Percentiles rank a stretch among this genome's conserved stretches.
phyloP scores from a whole-genome alignment of 331 rosid genomes.

The Arachis monticola region DNA sequence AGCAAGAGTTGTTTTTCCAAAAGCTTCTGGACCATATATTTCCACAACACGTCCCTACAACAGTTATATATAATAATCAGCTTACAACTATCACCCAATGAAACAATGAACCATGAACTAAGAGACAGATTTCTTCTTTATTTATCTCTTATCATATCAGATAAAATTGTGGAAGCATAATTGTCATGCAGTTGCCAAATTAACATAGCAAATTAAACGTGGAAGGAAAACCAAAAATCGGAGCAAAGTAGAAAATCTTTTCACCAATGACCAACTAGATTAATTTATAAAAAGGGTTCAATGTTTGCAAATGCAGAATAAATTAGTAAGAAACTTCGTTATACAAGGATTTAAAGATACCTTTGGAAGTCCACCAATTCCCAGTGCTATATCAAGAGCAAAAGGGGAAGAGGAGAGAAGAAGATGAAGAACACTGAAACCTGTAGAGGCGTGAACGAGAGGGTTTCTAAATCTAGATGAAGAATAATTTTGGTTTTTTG shows the following conservation, averaged over 20 bases:
- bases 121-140: background rate
- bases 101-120: slow-evolving; percentile 12
- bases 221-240: slow-evolving; percentile 10
- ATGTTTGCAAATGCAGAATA: slow-evolving; percentile 23
- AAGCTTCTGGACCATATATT: slow-evolving; percentile 92
- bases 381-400: slow-evolving; percentile 84
- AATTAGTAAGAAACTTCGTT: slow-evolving; percentile 23
- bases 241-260: background rate
- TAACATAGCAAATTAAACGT: slow-evolving; percentile 13
- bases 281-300: background rate
- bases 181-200: background rate
- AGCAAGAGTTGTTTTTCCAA: slow-evolving; percentile 90
- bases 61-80: slow-evolving; percentile 33
- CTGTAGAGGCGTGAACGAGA: no score
- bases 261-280: background rate
- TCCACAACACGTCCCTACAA: slow-evolving; percentile 88
- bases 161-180: background rate
- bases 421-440: no score
- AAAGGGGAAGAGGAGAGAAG: slow-evolving; percentile 17
- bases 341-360: slow-evolving; percentile 45
- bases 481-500: no score
- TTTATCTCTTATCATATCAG: background rate
- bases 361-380: slow-evolving; percentile 91
- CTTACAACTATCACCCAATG: background rate
- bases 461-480: no score